Percentiles rank a stretch among this genome's conserved stretches.
Evolutionary conservation across 1,284 basidiomycete genomes (phyloP).

Genomic region (Cutaneotrichosporon sp.): DNA sequence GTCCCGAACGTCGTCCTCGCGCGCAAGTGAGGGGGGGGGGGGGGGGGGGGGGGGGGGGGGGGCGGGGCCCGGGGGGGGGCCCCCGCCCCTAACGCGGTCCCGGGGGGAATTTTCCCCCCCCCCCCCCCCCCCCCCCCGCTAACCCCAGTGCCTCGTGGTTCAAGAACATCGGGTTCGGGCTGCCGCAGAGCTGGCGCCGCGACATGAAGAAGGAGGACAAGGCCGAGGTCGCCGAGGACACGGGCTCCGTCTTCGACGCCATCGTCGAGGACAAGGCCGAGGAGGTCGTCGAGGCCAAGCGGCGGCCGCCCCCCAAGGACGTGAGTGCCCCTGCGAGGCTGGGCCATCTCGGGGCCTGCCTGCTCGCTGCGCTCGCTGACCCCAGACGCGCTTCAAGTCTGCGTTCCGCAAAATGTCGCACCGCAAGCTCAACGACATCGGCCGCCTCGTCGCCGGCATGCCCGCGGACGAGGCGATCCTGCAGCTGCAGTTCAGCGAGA

Average conservation of each 20-base stretch:
- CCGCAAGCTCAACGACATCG: conserved; percentile 86
- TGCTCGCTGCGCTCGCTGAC: not conserved
- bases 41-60: too few species aligned
- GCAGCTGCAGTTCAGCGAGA: conserved; percentile 94
- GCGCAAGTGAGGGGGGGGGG: too few species aligned
- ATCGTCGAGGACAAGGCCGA: not conserved
- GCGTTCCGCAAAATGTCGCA: conserved; percentile 90
- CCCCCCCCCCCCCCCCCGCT: too few species aligned
- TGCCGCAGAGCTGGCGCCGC: conserved; percentile 20
- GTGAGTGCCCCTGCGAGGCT: not conserved
- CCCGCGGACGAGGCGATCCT: conserved; percentile 92
- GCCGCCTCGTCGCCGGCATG: conserved; percentile 80
- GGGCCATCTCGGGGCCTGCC: not conserved
- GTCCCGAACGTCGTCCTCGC: not conserved
- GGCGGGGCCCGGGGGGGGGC: too few species aligned
- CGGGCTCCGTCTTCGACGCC: not conserved
- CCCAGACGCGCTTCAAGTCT: conserved; percentile 58
- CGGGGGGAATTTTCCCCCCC: too few species aligned
- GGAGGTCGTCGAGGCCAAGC: not conserved
- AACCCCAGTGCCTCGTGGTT: conserved; percentile 4
- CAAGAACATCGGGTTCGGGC: conserved; percentile 7
- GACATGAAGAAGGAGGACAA: conserved; percentile 17
- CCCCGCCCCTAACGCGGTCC: too few species aligned
- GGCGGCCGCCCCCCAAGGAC: not conserved
- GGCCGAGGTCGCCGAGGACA: not conserved